Evolutionary conservation across 2,329 filamentous ascomycete genomes (phyloP).

Genomic region (Aciculosporium take): DNA sequence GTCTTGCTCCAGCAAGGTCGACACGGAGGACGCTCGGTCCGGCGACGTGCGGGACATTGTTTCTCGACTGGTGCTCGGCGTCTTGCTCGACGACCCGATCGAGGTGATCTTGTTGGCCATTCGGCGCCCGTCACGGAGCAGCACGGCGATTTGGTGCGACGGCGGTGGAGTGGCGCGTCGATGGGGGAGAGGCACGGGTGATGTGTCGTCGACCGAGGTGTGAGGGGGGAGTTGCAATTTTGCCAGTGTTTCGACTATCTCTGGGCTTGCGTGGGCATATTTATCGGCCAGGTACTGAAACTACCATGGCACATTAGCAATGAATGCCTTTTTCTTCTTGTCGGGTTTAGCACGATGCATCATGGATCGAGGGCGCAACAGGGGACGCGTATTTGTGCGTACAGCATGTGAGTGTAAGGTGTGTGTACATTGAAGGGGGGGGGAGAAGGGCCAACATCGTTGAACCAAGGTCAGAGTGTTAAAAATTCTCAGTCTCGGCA

Average conservation of each 20-base stretch:
- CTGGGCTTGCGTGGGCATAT: constrained; percentile 49
- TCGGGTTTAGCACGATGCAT: too few species aligned
- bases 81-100: constrained; percentile 36
- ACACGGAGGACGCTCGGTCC: constrained; percentile 43
- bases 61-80: constrained; percentile 34
- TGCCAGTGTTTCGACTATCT: constrained; percentile 51
- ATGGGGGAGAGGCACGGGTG: constrained; percentile 39
- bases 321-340: background rate
- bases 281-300: constrained; percentile 53
- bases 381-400: too few species aligned
- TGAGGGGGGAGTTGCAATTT: constrained; percentile 51
- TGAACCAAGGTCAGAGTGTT: constrained; percentile 11
- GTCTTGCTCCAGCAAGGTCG: constrained; percentile 66
- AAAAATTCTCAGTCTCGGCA: constrained; percentile 46
- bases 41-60: constrained; percentile 30
- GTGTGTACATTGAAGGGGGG: background rate
- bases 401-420: background rate
- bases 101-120: constrained; percentile 39
- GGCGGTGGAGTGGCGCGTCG: constrained; percentile 28
- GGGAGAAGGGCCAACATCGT: constrained; percentile 8
- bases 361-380: too few species aligned
- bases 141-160: constrained; percentile 43
- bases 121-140: constrained; percentile 49
- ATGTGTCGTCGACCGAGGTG: constrained; percentile 32
- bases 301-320: constrained; percentile 25